A percentile compares a stretch with the other conserved stretches of the same genome.
These are phyloP conservation scores for Neofusicoccum umdonicola DNA, from an alignment of 2,329 filamentous ascomycete species.

Conservation along the genomic window DNA sequence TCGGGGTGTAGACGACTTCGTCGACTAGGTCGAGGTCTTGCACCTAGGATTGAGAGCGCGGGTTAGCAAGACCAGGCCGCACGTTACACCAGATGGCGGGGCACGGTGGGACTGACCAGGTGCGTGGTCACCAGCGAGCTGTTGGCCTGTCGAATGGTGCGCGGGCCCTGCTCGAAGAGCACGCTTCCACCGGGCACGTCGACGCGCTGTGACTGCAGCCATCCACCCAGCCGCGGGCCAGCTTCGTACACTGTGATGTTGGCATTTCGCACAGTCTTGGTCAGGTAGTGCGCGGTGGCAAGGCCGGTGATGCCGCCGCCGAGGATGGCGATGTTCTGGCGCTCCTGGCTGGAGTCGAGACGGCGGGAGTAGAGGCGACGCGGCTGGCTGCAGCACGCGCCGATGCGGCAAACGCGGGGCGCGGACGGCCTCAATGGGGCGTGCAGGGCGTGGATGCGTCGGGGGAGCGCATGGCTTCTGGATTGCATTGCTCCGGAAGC, in stretches of 20 bases:
- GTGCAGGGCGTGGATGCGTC: not conserved
- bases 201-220: constrained; percentile 69
- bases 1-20: constrained; percentile 56
- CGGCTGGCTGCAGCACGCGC: not conserved
- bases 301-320: constrained; percentile 54
- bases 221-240: constrained; percentile 70
- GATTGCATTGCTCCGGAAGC: constrained; percentile 36
- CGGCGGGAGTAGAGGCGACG: constrained; percentile 30
- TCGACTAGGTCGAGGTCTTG: constrained; percentile 54
- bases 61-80: not conserved
- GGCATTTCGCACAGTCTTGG: constrained; percentile 63
- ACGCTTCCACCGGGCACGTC: constrained; percentile 62
- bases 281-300: constrained; percentile 65
- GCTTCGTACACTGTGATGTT: constrained; percentile 82
- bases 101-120: constrained; percentile 54
- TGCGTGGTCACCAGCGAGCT: constrained; percentile 68
- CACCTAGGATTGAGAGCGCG: not conserved
- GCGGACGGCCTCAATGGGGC: not conserved
- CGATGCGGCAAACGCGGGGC: not conserved
- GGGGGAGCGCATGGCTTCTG: constrained; percentile 34
- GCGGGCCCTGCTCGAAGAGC: constrained; percentile 79
- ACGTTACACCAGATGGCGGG: not conserved
- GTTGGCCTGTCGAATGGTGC: constrained; percentile 63
- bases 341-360: constrained; percentile 23
- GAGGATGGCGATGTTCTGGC: constrained; percentile 47